Percentiles rank a stretch among this genome's conserved stretches.
Evolutionary conservation across 768 basidiomycete species (phyloP).

Genomic region (Favolaschia claudopus): DNA sequence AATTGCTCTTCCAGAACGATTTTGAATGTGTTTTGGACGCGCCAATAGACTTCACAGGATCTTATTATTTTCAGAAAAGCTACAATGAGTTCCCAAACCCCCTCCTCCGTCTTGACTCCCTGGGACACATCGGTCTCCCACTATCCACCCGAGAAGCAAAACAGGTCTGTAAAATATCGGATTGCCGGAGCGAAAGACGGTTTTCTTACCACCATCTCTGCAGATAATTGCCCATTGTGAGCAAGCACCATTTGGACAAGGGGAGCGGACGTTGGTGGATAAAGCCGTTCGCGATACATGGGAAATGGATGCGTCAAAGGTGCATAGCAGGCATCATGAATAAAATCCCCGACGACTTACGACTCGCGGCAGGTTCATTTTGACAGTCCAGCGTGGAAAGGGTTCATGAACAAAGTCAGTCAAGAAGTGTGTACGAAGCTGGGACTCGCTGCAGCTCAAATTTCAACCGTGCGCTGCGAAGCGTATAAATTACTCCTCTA

Average conservation of each 20-base stretch:
- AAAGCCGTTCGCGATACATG: constrained; percentile 56
- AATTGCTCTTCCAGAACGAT: background rate
- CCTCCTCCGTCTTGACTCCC: background rate
- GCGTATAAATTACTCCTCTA: constrained; percentile 47
- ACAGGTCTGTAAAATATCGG: too few relatives aligned
- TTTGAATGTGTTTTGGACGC: constrained; percentile 6
- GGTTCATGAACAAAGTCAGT: constrained; percentile 36
- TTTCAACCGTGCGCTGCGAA: constrained; percentile 31
- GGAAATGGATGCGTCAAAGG: constrained; percentile 52
- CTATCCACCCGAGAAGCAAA: constrained; percentile 12
- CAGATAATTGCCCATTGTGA: constrained; percentile 38
- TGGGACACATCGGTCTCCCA: constrained; percentile 7
- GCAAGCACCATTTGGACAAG: constrained; percentile 56
- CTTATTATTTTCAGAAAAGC: constrained; percentile 7
- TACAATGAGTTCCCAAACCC: constrained; percentile 9
- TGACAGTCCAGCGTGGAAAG: constrained; percentile 48
- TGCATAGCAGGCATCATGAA: constrained; percentile 28
- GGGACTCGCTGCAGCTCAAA: constrained; percentile 10
- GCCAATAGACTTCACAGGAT: constrained; percentile 4
- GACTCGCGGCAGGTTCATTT: constrained; percentile 48
- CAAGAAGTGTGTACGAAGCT: constrained; percentile 16
- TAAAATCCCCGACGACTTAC: too few relatives aligned
- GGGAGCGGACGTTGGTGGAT: constrained; percentile 50
- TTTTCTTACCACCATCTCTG: too few relatives aligned
- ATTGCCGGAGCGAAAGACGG: too few relatives aligned